Conservation (phyloP, 495 filamentous ascomycete species). For the Xylaria bambusicola region DNA sequence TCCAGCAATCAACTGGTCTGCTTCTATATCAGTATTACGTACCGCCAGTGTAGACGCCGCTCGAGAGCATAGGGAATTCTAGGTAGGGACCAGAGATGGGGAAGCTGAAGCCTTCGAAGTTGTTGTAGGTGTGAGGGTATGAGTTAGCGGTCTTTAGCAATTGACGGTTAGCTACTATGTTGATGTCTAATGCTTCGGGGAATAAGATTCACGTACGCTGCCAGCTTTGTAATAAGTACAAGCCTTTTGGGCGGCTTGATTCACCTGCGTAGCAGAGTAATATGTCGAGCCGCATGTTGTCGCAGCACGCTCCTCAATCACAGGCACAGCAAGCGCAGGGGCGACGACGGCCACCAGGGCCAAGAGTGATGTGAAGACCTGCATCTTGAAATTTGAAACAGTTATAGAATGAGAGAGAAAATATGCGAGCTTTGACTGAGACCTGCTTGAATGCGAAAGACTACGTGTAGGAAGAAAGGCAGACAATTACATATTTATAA, state of each 20-base stretch:
- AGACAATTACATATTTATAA: background rate
- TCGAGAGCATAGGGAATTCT: conserved; percentile 62
- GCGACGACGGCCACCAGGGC: conserved; percentile 27
- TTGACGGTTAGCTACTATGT: background rate
- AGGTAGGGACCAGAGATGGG: conserved; percentile 58
- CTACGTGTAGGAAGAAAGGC: background rate
- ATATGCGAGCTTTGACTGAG: background rate
- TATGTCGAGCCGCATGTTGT: conserved; percentile 48
- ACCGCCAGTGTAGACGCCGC: conserved; percentile 58
- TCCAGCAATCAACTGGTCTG: background rate
- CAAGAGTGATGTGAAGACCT: conserved; percentile 22
- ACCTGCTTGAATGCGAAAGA: background rate
- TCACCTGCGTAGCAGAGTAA: conserved; percentile 49
- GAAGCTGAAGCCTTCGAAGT: conserved; percentile 68
- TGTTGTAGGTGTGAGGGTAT: conserved; percentile 66
- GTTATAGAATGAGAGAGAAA: background rate
- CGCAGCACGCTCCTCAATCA: conserved; percentile 31
- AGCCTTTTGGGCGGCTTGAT: conserved; percentile 30
- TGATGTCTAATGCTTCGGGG: background rate
- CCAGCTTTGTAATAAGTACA: conserved; percentile 44
- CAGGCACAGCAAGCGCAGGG: conserved; percentile 20
- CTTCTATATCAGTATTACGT: conserved; percentile 25
- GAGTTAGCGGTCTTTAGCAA: conserved; percentile 34
- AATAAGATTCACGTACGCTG: conserved; percentile 3
- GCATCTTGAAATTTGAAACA: conserved; percentile 16